Base-by-base conservation (phyloP, 805 yeast genomes). In the Ogataea neopini region DNA sequence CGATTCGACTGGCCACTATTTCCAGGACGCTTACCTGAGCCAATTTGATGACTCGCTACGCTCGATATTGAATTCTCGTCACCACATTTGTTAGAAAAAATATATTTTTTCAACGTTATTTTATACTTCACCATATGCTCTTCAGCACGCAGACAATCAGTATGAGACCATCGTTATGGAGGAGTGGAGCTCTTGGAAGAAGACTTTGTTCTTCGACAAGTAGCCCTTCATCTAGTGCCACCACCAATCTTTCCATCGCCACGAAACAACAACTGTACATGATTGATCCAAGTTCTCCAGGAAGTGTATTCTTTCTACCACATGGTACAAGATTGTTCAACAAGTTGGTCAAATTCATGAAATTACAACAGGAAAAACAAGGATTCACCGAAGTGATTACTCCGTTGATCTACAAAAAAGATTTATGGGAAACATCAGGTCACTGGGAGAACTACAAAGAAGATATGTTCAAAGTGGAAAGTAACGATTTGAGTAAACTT, bases 391-490 rank as follows among this genome's bases (percentile, higher is more conserved):
- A 94, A 68, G 97, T 94, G 5, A 80, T 92, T 22, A 88, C 97
- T 0, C 99, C 99, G 1, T 74, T 92, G 55, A 85, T 94, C 11
- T 94, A 85, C 69, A 86, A 85, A 57, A 83, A 83, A 48, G 77
- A 81, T 30, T 71, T 94, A 14, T 94, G 97, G 97, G 86, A 90
- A 66, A 80, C 76, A 43, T 86, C 96, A 9, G 98, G 98, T 0
- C 99, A 94, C 68, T 92, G 97, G 97, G 87, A 84, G 10, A 91
- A 92, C 62, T 92, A 94, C 64, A 80, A 88, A 57, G 92, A 88
- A 32, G 98, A 92, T 66, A 92, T 92, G 99, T 92, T 91, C 63
- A 77, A 80, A 58, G 96, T 91, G 1, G 84, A 79, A 48, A 86
- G 91, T 1, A 74, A 76, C 49, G 79, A 74, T 50, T 13, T 54